Conservation (phyloP, 768 basidiomycete genomes). For the Tricholoma furcatifolium region DNA sequence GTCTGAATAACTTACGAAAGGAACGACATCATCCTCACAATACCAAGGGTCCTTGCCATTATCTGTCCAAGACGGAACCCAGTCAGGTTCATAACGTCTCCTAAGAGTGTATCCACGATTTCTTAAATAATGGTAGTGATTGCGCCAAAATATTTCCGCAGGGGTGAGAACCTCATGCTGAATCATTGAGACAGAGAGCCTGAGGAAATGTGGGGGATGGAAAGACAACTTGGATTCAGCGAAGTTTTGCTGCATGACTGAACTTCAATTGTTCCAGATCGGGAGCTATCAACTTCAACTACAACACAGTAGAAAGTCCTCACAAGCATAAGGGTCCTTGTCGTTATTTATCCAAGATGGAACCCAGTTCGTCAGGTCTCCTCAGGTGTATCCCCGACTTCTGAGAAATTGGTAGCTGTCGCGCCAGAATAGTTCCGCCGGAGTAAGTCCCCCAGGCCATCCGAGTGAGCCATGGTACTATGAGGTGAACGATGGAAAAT, state of each 20-base stretch:
- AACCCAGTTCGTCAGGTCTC: conserved; percentile 27
- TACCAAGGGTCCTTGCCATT: background rate
- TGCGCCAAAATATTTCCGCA: conserved; percentile 5
- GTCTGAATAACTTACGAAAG: background rate
- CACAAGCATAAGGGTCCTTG: background rate
- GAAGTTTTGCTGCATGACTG: too few species aligned
- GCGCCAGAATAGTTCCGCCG: conserved; percentile 6
- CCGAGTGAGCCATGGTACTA: too few species aligned
- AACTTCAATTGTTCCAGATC: too few species aligned
- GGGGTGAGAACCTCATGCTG: background rate
- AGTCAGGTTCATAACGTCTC: conserved; percentile 26
- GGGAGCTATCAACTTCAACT: too few species aligned
- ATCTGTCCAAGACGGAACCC: conserved; percentile 28
- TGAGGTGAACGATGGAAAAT: too few species aligned
- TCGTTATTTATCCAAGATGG: conserved; percentile 23
- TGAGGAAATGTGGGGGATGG: background rate
- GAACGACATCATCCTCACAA: background rate
- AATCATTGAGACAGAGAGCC: background rate
- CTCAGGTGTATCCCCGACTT: conserved; percentile 29
- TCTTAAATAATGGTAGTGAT: conserved; percentile 25
- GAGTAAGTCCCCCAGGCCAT: too few species aligned
- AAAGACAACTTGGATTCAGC: too few species aligned
- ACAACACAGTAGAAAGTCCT: too few species aligned
- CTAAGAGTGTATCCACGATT: conserved; percentile 31
- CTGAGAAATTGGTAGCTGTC: conserved; percentile 26